A percentile compares a stretch with the other conserved stretches of the same genome.
phyloP scores from a whole-genome alignment of 2,329 filamentous ascomycete genomes.

The Furcasterigmium furcatum region DNA sequence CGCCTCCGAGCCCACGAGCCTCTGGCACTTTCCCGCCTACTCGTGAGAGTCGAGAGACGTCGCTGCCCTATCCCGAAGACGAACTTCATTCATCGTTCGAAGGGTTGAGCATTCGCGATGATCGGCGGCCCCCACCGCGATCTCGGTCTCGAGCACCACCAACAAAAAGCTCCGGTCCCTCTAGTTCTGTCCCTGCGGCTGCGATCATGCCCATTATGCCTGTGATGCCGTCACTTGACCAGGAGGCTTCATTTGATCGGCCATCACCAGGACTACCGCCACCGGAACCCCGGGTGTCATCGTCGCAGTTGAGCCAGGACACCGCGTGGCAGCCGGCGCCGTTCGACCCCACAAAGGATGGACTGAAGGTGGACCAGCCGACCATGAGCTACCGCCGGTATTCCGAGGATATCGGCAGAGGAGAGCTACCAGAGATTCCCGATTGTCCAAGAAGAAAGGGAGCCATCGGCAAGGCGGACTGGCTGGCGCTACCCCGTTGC shows the following conservation, averaged over 20 bases:
- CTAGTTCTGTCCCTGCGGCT: slow-evolving; percentile 7
- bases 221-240: slow-evolving; percentile 8
- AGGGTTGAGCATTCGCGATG: slow-evolving; percentile 8
- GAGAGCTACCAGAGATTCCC: slow-evolving; percentile 48
- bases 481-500: slow-evolving; percentile 72
- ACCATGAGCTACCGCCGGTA: slow-evolving; percentile 46
- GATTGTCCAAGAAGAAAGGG: slow-evolving; percentile 66
- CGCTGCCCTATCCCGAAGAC: slow-evolving; percentile 21
- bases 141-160: slow-evolving; percentile 20
- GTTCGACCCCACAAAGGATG: slow-evolving; percentile 37
- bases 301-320: slow-evolving; percentile 14
- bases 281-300: slow-evolving; percentile 15
- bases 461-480: slow-evolving; percentile 66
- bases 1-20: slow-evolving; percentile 15
- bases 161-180: slow-evolving; percentile 2
- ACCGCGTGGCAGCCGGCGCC: slow-evolving; percentile 40
- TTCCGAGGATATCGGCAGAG: slow-evolving; percentile 47
- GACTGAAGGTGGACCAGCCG: slow-evolving; percentile 30
- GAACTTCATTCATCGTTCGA: slow-evolving; percentile 18
- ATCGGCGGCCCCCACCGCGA: slow-evolving; percentile 6
- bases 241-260: slow-evolving; percentile 16
- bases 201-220: slow-evolving; percentile 14
- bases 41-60: slow-evolving; percentile 10
- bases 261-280: slow-evolving; percentile 15
- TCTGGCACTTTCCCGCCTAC: slow-evolving; percentile 25